Evolutionary conservation across 1,284 basidiomycete genomes (phyloP).

Genomic region (Xerocomus minutiporus): DNA sequence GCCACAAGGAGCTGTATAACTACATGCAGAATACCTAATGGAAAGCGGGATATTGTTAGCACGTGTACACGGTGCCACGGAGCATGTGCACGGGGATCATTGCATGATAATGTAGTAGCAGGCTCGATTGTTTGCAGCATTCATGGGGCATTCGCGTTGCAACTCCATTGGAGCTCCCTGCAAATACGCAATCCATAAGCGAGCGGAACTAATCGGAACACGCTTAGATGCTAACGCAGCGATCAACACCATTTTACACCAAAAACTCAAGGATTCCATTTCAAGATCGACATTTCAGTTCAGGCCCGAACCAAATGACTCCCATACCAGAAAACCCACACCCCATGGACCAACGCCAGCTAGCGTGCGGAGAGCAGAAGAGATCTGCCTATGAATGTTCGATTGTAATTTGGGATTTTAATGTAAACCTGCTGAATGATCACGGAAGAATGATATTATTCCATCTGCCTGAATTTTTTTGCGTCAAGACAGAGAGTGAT

Average conservation of each 20-base stretch:
- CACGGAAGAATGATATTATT: constrained; percentile 49
- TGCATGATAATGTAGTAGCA: constrained; percentile 6
- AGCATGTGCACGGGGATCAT: constrained; percentile 4
- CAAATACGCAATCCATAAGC: too few relatives aligned
- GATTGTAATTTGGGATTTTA: constrained; percentile 8
- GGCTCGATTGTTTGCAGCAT: constrained; percentile 3
- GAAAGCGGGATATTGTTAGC: neutral
- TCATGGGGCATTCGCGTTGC: constrained; percentile 26
- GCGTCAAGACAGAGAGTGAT: constrained; percentile 31
- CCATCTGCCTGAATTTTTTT: constrained; percentile 52
- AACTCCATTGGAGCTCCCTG: neutral
- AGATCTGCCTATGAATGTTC: constrained; percentile 34
- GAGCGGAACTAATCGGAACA: too few relatives aligned
- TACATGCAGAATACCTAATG: constrained; percentile 15
- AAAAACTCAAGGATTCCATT: neutral
- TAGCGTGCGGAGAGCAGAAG: constrained; percentile 53
- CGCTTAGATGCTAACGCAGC: too few relatives aligned
- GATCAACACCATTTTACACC: too few relatives aligned
- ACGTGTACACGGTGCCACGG: neutral
- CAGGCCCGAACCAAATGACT: constrained; percentile 57
- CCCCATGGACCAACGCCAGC: constrained; percentile 78
- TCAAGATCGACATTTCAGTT: constrained; percentile 17
- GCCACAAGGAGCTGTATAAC: constrained; percentile 17
- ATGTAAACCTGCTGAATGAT: constrained; percentile 28
- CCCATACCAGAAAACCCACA: constrained; percentile 72